Conservation (phyloP, 768 basidiomycete genomes). For the Hygrophoropsis aurantiaca region DNA sequence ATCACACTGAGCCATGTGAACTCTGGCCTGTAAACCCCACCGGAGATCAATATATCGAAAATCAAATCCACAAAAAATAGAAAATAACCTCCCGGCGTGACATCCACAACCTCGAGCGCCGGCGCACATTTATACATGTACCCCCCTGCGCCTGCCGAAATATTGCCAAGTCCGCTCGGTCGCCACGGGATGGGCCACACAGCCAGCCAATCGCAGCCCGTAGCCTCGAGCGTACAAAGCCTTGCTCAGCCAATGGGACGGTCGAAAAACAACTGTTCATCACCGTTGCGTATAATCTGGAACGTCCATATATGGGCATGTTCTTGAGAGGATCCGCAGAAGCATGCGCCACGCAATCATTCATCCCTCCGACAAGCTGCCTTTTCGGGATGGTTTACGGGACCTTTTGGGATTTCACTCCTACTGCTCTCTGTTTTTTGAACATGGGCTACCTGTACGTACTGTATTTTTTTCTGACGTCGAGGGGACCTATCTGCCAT, state of each 20-base stretch:
- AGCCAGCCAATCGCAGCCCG: background rate
- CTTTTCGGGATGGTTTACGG: background rate
- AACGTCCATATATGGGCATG: slow-evolving; percentile 1
- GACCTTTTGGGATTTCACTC: background rate
- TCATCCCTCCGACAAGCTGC: background rate
- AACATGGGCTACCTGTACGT: background rate
- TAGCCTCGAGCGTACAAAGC: background rate
- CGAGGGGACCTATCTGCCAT: too few species aligned
- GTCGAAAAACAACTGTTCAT: background rate
- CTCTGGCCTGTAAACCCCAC: background rate
- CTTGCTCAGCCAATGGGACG: background rate
- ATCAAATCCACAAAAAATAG: background rate
- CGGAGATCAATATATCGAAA: background rate
- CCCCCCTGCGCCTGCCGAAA: background rate
- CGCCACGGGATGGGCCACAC: background rate
- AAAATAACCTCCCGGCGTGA: background rate
- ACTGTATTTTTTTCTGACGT: background rate
- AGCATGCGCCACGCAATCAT: background rate
- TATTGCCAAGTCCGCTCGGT: slow-evolving; percentile 4
- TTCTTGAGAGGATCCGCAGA: slow-evolving; percentile 7
- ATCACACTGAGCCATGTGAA: background rate
- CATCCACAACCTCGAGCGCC: background rate
- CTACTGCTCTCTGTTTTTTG: background rate
- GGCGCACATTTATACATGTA: background rate
- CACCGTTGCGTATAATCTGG: background rate